Conservation (phyloP, 768 basidiomycete genomes). For the Suillus sp. region DNA sequence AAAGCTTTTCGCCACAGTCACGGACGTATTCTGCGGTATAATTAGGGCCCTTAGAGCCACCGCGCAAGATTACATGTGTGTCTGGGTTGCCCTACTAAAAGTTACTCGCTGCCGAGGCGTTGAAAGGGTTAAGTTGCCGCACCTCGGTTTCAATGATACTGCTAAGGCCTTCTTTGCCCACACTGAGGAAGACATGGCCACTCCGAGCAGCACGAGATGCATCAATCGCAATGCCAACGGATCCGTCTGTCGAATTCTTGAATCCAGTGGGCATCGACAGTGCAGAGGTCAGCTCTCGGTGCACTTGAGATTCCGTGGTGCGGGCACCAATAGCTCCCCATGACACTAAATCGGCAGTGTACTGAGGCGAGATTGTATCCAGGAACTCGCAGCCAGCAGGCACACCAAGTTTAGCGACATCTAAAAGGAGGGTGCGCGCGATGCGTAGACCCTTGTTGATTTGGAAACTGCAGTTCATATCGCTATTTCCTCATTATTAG, state of each 20-base stretch:
- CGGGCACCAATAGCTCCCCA: conserved; percentile 98
- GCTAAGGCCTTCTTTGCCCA: conserved; percentile 94
- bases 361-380: conserved; percentile 78
- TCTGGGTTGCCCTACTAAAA: conserved; percentile 75
- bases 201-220: conserved; percentile 90
- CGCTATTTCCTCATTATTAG: conserved; percentile 29
- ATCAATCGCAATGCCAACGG: conserved; percentile 88
- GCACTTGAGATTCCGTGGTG: conserved; percentile 92
- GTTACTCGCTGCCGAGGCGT: neutral
- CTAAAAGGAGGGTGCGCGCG: conserved; percentile 84
- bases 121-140: conserved; percentile 3
- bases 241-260: conserved; percentile 98
- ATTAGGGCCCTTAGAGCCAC: conserved; percentile 88
- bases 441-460: conserved; percentile 95
- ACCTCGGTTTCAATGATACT: conserved; percentile 95
- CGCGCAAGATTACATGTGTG: conserved; percentile 94
- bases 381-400: conserved; percentile 98
- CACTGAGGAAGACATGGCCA: conserved; percentile 94
- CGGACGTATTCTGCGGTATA: conserved; percentile 79
- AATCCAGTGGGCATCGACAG: conserved; percentile 97
- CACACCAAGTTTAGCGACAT: conserved; percentile 87
- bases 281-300: conserved; percentile 83
- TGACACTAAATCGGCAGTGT: conserved; percentile 88
- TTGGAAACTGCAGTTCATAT: conserved; percentile 89
- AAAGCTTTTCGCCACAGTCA: conserved; percentile 71